These are phyloP conservation scores for Microbotryum lychnidis-dioicae DNA, from an alignment of 1,284 basidiomycete species.

Conservation along the genomic window DNA sequence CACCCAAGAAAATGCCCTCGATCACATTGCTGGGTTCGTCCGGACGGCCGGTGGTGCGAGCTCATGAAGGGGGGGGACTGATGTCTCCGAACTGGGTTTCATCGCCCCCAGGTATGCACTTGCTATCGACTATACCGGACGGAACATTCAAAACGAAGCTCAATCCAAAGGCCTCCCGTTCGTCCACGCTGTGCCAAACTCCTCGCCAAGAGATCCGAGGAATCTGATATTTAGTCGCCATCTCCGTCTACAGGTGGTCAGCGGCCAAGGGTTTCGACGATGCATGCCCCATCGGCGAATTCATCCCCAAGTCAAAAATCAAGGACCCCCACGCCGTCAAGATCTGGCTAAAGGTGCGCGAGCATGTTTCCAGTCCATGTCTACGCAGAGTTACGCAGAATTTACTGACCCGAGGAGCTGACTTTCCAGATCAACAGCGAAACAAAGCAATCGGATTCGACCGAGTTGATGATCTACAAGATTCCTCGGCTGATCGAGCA, in stretches of 20 bases:
- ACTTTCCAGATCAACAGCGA: slow-evolving; percentile 62
- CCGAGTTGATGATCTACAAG: slow-evolving; percentile 79
- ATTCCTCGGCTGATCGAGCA: slow-evolving; percentile 87
- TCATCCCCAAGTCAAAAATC: slow-evolving; percentile 68
- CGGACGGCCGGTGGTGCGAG: too few relatives aligned
- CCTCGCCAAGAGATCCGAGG: too few relatives aligned
- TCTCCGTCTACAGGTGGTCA: slow-evolving; percentile 26
- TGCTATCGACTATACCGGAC: slow-evolving; percentile 30
- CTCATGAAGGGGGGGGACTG: too few relatives aligned
- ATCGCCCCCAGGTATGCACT: background rate
- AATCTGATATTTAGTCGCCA: too few relatives aligned
- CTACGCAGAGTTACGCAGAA: background rate
- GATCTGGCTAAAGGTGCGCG: slow-evolving; percentile 60
- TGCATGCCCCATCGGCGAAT: slow-evolving; percentile 50
- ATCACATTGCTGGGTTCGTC: too few relatives aligned
- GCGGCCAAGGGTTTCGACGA: slow-evolving; percentile 61
- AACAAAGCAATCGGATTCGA: slow-evolving; percentile 75
- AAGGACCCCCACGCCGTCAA: slow-evolving; percentile 65
- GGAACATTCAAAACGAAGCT: slow-evolving; percentile 86
- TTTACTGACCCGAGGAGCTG: background rate
- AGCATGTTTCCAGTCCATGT: background rate
- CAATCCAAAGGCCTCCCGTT: slow-evolving; percentile 78
- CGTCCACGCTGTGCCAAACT: slow-evolving; percentile 58
- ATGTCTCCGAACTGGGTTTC: too few relatives aligned
- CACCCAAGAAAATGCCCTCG: too few relatives aligned